These are phyloP conservation scores for Remersonia thermophila DNA, from an alignment of 2,329 filamentous ascomycete species.

Conservation along the genomic window DNA sequence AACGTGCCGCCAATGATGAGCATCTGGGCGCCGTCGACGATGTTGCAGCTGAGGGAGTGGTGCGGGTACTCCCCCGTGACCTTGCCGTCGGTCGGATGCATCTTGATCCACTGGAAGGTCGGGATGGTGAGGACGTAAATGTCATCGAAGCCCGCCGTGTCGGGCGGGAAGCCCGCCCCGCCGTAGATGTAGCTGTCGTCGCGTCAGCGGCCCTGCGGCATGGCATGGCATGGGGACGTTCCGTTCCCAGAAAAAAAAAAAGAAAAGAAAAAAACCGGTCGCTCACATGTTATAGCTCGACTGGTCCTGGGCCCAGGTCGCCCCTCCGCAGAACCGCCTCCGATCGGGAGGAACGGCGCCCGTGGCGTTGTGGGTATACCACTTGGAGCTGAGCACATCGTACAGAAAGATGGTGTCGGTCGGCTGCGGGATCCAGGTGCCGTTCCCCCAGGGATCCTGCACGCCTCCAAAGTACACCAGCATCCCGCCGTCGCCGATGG, in stretches of 20 bases:
- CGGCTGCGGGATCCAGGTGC: conserved; percentile 31
- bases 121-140: conserved; percentile 50
- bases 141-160: conserved; percentile 45
- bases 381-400: conserved; percentile 45
- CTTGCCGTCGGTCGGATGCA: conserved; percentile 31
- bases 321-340: conserved; percentile 49
- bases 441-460: conserved; percentile 34
- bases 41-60: conserved; percentile 46
- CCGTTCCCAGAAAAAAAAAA: too few species aligned
- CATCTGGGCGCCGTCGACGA: conserved; percentile 46
- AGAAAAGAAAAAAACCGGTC: too few species aligned
- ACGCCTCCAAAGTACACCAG: conserved; percentile 52
- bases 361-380: conserved; percentile 46
- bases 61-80: conserved; percentile 32
- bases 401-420: conserved; percentile 45
- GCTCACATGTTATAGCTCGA: conserved; percentile 53
- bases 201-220: not conserved
- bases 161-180: conserved; percentile 35
- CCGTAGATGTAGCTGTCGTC: conserved; percentile 46
- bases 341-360: conserved; percentile 40
- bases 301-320: conserved; percentile 44
- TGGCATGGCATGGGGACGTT: too few species aligned
- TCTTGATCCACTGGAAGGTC: conserved; percentile 51
- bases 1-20: conserved; percentile 50
- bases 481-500: conserved; percentile 46